Evolutionary conservation across 306 rosid species (phyloP).

Genomic region (Fagus crenata): DNA sequence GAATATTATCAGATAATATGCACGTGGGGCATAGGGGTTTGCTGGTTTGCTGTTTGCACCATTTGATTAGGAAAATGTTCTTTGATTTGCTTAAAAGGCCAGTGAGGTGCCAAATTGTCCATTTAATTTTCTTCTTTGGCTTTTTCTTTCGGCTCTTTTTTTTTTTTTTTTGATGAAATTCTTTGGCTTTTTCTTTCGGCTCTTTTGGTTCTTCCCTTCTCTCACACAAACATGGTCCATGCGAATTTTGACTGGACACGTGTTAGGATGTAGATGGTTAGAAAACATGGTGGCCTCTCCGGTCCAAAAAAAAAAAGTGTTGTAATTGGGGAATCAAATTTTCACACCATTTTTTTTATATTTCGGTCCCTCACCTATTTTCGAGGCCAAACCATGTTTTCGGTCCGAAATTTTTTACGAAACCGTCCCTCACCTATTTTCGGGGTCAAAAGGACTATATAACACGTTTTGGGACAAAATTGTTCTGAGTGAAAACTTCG

Average conservation of each 20-base stretch:
- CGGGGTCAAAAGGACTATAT: no score
- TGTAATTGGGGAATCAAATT: no score
- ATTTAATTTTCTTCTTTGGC: not conserved
- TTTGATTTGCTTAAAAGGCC: conserved; percentile 4
- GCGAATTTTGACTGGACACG: not conserved
- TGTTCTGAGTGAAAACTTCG: no score
- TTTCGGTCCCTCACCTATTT: no score
- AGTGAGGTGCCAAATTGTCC: not conserved
- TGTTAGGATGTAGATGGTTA: not conserved
- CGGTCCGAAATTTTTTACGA: no score
- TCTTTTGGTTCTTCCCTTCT: not conserved
- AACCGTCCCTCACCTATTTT: no score
- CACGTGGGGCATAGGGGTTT: conserved; percentile 36
- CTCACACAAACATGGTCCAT: not conserved
- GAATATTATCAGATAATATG: conserved; percentile 28
- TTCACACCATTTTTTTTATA: no score
- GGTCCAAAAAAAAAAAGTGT: not conserved
- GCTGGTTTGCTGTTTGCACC: not conserved
- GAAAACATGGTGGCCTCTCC: not conserved
- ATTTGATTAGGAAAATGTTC: conserved; percentile 18
- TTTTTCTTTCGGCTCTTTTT: no score
- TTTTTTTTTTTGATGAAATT: no score
- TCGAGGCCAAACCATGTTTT: no score
- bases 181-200: no score
- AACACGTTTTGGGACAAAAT: no score